These are phyloP conservation scores for Salvia miltiorrhiza DNA, from an alignment of 257 asterid genomes.

Conservation along the genomic window DNA sequence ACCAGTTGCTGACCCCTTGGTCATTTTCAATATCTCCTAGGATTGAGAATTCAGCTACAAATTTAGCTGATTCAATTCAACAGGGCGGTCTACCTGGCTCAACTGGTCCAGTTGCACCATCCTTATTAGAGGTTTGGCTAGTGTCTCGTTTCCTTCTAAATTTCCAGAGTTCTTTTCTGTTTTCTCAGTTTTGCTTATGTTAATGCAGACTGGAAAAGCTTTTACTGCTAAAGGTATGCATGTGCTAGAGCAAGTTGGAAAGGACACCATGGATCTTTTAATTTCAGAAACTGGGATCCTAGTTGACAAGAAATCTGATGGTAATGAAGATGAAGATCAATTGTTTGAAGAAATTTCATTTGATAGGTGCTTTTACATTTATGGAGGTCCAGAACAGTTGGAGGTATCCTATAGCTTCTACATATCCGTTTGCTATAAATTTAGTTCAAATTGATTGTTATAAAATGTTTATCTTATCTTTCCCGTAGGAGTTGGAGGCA, in stretches of 20 bases:
- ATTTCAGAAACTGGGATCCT: constrained; percentile 85
- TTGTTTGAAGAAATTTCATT: constrained; percentile 77
- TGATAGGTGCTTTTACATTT: constrained; percentile 95
- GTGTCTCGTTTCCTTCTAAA: neutral
- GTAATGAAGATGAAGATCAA: constrained; percentile 62
- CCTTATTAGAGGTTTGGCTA: constrained; percentile 68
- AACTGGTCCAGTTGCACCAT: constrained; percentile 69
- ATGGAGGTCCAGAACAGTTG: constrained; percentile 99
- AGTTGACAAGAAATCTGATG: constrained; percentile 48
- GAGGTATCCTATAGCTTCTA: constrained; percentile 52
- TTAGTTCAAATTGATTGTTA: constrained; percentile 12
- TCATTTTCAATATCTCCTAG: constrained; percentile 37
- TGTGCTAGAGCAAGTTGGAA: constrained; percentile 92
- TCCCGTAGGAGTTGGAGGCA: constrained; percentile 88
- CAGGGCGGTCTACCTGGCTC: constrained; percentile 57
- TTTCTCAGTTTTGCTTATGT: constrained; percentile 16
- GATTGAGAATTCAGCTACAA: constrained; percentile 78
- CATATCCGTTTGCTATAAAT: constrained; percentile 3
- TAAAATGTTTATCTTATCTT: constrained; percentile 15
- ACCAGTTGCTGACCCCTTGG: constrained; percentile 17
- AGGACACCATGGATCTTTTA: constrained; percentile 92
- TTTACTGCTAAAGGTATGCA: constrained; percentile 87
- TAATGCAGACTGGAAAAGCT: constrained; percentile 74
- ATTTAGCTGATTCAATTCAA: constrained; percentile 71
- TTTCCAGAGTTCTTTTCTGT: constrained; percentile 11